Evolutionary conservation across 23 red algal genomes (phyloP).

Genomic region (Pyropia haitanensis): DNA sequence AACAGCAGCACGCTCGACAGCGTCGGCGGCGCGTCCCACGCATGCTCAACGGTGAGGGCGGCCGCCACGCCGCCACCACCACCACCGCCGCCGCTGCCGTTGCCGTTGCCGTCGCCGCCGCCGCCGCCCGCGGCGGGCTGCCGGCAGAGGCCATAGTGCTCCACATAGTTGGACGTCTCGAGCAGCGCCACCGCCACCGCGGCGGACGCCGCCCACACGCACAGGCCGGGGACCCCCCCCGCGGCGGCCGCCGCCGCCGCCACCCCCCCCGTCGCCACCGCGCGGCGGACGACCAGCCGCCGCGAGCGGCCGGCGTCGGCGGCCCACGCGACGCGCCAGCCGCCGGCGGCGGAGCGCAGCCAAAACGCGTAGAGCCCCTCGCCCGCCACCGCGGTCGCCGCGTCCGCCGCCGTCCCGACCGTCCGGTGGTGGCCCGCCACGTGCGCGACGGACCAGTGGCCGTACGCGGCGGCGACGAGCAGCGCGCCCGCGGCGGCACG

Average conservation of each 20-base stretch:
- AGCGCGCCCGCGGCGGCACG: slow-evolving; percentile 20
- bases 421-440: slow-evolving; percentile 67
- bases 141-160: slow-evolving; percentile 78
- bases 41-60: slow-evolving; percentile 14
- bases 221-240: neutral
- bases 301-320: slow-evolving; percentile 26
- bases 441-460: slow-evolving; percentile 76
- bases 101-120: slow-evolving; percentile 13
- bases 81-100: slow-evolving; percentile 15
- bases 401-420: slow-evolving; percentile 58
- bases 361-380: slow-evolving; percentile 84
- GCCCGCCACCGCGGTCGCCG: slow-evolving; percentile 56
- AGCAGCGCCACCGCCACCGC: slow-evolving; percentile 45
- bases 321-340: slow-evolving; percentile 48
- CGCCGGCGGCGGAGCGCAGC: slow-evolving; percentile 38
- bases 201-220: slow-evolving; percentile 11
- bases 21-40: slow-evolving; percentile 71
- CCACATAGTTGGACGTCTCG: slow-evolving; percentile 83
- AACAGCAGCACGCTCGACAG: slow-evolving; percentile 75
- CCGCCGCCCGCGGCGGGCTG: slow-evolving; percentile 1
- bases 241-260: neutral
- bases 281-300: neutral
- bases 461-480: slow-evolving; percentile 44
- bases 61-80: slow-evolving; percentile 7
- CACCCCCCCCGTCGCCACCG: neutral